phyloP scores from a whole-genome alignment of 345 rosid genomes.

The Aquilaria yunnanensis region DNA sequence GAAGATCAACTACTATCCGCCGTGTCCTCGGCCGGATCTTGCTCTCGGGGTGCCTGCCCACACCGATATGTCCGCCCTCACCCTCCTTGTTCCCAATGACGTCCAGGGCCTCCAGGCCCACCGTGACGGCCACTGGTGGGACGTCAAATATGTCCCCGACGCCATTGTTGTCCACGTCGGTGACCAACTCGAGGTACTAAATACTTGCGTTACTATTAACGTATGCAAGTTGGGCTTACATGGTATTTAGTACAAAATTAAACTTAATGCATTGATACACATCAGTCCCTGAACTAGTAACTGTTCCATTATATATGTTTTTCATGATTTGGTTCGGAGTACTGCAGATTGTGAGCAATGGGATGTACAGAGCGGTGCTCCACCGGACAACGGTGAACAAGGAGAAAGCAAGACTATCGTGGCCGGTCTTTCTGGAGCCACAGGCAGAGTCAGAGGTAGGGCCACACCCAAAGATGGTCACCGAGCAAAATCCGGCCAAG shows the following conservation, averaged over 20 bases:
- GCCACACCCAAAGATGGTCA: slow-evolving; percentile 50
- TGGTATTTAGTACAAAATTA: not conserved
- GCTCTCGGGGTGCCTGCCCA: slow-evolving; percentile 75
- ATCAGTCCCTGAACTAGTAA: too few species aligned
- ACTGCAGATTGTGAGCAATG: slow-evolving; percentile 68
- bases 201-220: not conserved
- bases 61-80: slow-evolving; percentile 58
- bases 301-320: too few species aligned
- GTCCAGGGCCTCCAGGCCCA: slow-evolving; percentile 79
- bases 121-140: slow-evolving; percentile 60
- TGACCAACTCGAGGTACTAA: slow-evolving; percentile 57
- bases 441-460: slow-evolving; percentile 48
- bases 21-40: slow-evolving; percentile 86
- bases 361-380: slow-evolving; percentile 51
- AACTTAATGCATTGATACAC: too few species aligned
- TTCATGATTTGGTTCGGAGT: not conserved
- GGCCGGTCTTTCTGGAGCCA: slow-evolving; percentile 94
- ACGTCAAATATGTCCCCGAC: slow-evolving; percentile 56
- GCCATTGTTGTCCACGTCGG: slow-evolving; percentile 83
- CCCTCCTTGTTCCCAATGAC: slow-evolving; percentile 76
- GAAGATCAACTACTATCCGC: slow-evolving; percentile 86
- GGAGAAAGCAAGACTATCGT: slow-evolving; percentile 75
- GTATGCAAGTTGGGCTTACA: not conserved
- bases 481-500: slow-evolving; percentile 39
- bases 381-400: slow-evolving; percentile 65